Evolutionary conservation across 2,329 filamentous ascomycete species (phyloP).

Genomic region (Colletotrichum cuscutae): DNA sequence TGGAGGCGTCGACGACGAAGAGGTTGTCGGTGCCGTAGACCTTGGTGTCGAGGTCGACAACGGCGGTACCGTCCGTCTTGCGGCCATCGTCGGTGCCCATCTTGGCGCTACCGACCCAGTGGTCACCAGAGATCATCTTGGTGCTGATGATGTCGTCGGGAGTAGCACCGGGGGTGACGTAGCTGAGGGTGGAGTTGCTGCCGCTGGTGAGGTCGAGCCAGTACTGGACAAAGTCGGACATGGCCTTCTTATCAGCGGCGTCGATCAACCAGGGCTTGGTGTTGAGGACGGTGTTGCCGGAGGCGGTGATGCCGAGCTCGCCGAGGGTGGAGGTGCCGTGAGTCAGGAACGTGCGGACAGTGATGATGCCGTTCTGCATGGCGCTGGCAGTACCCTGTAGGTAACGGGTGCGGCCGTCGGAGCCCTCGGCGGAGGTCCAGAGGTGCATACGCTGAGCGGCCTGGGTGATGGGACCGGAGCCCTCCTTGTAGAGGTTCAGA

Average conservation of each 20-base stretch:
- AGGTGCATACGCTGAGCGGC: constrained; percentile 38
- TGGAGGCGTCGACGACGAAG: constrained; percentile 70
- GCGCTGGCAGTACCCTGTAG: constrained; percentile 39
- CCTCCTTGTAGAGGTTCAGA: constrained; percentile 36
- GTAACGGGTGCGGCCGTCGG: constrained; percentile 39
- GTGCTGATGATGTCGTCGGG: constrained; percentile 25
- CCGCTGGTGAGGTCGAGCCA: constrained; percentile 32
- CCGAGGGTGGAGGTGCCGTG: constrained; percentile 40
- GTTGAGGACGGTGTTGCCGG: constrained; percentile 39
- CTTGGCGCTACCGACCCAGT: constrained; percentile 36
- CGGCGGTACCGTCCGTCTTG: constrained; percentile 55
- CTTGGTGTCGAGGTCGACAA: constrained; percentile 66
- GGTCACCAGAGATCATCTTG: constrained; percentile 31
- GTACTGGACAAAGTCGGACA: constrained; percentile 29
- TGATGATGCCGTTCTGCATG: constrained; percentile 33
- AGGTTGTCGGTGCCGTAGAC: constrained; percentile 71
- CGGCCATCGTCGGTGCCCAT: constrained; percentile 58
- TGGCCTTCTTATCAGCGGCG: constrained; percentile 37
- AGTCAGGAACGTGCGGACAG: constrained; percentile 38
- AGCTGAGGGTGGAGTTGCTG: constrained; percentile 28
- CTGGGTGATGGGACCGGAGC: constrained; percentile 39
- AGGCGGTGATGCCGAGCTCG: constrained; percentile 37
- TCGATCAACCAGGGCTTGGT: constrained; percentile 38
- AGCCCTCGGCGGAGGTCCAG: constrained; percentile 38
- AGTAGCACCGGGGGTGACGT: constrained; percentile 26